Conservation (phyloP, 371 early-diverging fungal species). For the Synchytrium microbalum region DNA sequence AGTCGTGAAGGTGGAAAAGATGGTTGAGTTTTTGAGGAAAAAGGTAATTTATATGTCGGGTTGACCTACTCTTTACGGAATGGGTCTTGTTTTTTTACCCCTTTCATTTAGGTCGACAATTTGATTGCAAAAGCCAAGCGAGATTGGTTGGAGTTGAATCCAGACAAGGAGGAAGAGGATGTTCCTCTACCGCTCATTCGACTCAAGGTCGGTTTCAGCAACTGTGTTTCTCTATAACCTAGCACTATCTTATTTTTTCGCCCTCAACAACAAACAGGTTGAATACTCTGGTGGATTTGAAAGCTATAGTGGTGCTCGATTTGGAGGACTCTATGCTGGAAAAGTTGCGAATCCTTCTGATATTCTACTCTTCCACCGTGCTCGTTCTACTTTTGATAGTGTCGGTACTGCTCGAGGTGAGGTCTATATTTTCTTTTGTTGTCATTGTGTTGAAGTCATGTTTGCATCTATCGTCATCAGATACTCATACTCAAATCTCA, state of each 20-base stretch:
- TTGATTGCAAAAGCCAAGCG: conserved; percentile 57
- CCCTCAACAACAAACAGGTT: conserved; percentile 33
- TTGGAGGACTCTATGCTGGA: conserved; percentile 74
- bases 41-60: too few relatives aligned
- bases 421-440: not conserved
- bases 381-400: conserved; percentile 8
- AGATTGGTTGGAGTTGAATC: conserved; percentile 44
- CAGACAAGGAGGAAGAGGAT: conserved; percentile 14
- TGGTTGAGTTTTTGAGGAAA: not conserved
- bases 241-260: not conserved
- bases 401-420: not conserved
- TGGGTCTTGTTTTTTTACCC: not conserved
- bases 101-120: conserved; percentile 43
- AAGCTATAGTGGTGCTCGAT: conserved; percentile 75
- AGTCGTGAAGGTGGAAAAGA: conserved; percentile 21
- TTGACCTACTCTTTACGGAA: not conserved
- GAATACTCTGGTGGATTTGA: conserved; percentile 77
- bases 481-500: not conserved
- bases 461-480: too few relatives aligned
- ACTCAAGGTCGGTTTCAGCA: conserved; percentile 45
- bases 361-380: conserved; percentile 71
- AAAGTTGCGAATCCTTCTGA: conserved; percentile 94
- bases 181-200: conserved; percentile 69
- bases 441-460: conserved; percentile 2
- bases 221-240: not conserved